A percentile compares a stretch with the other conserved stretches of the same genome.
Conservation (phyloP, 345 rosid species). For the Citrus unshiu region DNA sequence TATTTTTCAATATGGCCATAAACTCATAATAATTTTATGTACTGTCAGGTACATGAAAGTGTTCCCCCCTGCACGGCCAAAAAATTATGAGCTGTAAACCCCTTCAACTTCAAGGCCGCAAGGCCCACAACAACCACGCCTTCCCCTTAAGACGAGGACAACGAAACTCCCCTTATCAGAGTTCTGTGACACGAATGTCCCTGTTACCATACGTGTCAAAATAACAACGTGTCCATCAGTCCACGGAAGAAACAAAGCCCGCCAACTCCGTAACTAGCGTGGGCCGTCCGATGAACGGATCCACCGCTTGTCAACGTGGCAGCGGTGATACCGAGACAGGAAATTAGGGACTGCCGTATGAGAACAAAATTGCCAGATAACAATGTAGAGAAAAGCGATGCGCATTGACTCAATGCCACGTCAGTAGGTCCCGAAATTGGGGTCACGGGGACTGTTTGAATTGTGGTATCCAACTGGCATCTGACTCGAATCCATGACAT, state of each 20-base stretch:
- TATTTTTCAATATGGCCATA: too few relatives aligned
- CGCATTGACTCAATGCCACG: background rate
- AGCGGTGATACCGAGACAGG: background rate
- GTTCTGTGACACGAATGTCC: background rate
- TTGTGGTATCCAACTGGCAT: background rate
- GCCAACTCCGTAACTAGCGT: background rate
- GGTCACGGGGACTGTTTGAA: background rate
- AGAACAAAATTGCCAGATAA: background rate
- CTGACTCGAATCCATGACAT: too few relatives aligned
- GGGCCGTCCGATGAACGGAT: background rate
- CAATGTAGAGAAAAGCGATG: rapidly evolving
- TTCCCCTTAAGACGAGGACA: background rate
- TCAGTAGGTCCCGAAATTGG: background rate
- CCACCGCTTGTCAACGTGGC: background rate
- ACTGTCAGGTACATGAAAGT: background rate
- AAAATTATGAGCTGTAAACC: background rate
- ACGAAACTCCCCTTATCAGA: background rate
- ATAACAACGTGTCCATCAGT: background rate
- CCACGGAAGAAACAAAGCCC: background rate
- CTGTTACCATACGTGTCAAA: background rate
- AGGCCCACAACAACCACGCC: background rate
- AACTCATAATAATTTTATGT: background rate
- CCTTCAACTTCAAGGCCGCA: background rate
- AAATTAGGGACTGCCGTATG: background rate
- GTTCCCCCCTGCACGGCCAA: background rate